These are phyloP conservation scores for Agroathelia rolfsii DNA, from an alignment of 1,284 basidiomycete genomes.

Conservation along the genomic window DNA sequence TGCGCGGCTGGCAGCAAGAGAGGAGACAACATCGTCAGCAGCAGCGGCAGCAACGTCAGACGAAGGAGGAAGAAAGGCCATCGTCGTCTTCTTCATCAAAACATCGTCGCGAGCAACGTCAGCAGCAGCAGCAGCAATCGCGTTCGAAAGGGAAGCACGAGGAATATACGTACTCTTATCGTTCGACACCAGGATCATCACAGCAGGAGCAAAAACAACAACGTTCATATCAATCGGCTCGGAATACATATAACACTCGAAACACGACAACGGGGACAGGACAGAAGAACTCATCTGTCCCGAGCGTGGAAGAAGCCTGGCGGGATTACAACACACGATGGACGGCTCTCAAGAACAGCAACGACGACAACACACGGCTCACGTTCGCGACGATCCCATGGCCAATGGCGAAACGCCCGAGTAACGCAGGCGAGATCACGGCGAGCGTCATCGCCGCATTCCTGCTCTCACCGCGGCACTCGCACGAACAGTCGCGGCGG, in stretches of 20 bases:
- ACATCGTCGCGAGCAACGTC: too few relatives aligned
- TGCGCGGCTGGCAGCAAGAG: conserved; percentile 29
- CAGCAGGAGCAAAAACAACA: conserved; percentile 27
- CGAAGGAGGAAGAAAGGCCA: conserved; percentile 35
- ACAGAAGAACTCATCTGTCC: conserved; percentile 10
- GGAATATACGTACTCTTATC: too few relatives aligned
- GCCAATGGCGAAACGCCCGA: conserved; percentile 41
- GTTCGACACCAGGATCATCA: too few relatives aligned
- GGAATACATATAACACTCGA: conserved; percentile 24
- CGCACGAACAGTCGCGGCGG: conserved; percentile 42
- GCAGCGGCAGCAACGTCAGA: conserved; percentile 33
- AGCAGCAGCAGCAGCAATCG: too few relatives aligned
- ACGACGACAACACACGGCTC: conserved; percentile 35
- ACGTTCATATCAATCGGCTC: conserved; percentile 17
- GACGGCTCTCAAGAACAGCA: conserved; percentile 32
- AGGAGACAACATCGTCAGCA: conserved; percentile 31
- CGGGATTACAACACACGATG: conserved; percentile 51
- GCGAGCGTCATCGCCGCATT: conserved; percentile 40
- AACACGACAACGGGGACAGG: conserved; percentile 28
- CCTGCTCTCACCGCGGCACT: conserved; percentile 51
- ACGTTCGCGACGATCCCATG: conserved; percentile 60
- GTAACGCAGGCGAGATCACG: conserved; percentile 37
- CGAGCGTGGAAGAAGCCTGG: conserved; percentile 39
- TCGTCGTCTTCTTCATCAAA: too few relatives aligned
- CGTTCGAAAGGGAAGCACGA: too few relatives aligned